phyloP scores from a whole-genome alignment of 306 rosid genomes.

The Begonia fuchsioides region DNA sequence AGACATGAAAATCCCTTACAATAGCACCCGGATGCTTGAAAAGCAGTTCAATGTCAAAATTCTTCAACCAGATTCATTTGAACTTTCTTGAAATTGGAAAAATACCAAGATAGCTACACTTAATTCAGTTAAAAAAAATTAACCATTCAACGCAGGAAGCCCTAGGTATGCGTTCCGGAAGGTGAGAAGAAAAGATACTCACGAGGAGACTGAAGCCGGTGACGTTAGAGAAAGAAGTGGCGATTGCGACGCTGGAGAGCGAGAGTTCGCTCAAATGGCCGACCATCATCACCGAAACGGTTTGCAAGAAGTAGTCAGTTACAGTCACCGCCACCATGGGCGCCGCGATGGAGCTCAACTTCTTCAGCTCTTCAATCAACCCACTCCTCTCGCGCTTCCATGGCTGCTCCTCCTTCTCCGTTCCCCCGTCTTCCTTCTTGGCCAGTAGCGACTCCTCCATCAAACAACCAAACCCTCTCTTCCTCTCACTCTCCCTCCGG shows the following conservation, averaged over 20 bases:
- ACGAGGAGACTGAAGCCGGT: slow-evolving; percentile 43
- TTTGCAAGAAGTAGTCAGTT: slow-evolving; percentile 33
- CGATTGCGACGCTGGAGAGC: slow-evolving; percentile 37
- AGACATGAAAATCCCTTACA: background rate
- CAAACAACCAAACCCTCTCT: too few species aligned
- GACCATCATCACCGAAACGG: slow-evolving; percentile 34
- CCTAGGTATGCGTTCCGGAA: background rate
- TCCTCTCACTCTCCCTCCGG: too few species aligned
- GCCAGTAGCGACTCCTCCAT: too few species aligned
- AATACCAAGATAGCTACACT: too few species aligned
- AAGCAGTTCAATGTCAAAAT: background rate
- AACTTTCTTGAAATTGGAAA: too few species aligned
- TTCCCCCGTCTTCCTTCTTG: too few species aligned
- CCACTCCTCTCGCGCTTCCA: slow-evolving; percentile 10
- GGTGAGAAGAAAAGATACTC: slow-evolving; percentile 3
- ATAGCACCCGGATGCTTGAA: background rate
- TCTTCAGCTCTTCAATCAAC: slow-evolving; percentile 30
- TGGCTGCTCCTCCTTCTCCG: too few species aligned
- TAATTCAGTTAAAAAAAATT: too few species aligned
- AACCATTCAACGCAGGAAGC: too few species aligned
- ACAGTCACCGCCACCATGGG: slow-evolving; percentile 33
- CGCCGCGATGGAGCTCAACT: slow-evolving; percentile 24
- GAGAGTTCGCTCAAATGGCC: slow-evolving; percentile 43
- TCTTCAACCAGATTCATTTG: too few species aligned
- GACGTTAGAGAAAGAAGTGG: slow-evolving; percentile 27